Base-by-base conservation (phyloP, 2,329 filamentous ascomycete genomes). In the Paecilomyces niveus region DNA sequence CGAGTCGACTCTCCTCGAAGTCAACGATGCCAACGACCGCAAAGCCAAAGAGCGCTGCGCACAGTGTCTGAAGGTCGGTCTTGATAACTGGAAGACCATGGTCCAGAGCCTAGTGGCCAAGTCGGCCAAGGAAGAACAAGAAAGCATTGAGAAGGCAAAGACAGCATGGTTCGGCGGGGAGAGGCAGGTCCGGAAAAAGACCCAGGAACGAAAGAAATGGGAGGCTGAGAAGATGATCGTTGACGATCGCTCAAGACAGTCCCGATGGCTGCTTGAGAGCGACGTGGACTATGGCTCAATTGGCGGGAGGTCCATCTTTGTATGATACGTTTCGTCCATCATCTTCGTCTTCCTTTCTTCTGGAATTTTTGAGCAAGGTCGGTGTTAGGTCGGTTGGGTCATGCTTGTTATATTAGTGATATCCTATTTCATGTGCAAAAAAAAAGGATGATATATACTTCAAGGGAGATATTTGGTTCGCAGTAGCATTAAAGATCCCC, bases 51-150 rank as follows among this genome's bases (percentile, higher is more conserved):
- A 83, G 62, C 85, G 84, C 45, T 96, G 92, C 70, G 83, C 83
- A 33, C 83, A 93, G 64, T 97, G 93, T 68, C 81, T 96, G 5
- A 79, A 84, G 59, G 85, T 89, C 2, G 90, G 90, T 0, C 79
- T 96, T 1, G 81, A 83, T 5, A 95, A 96, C 70, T 96, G 92
- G 92, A 83, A 83, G 53, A 82, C 80, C 29, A 97, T 97, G 89
- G 86, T 94, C 21, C 78, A 79, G 10, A 81, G 81, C 58, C 79
- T 95, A 53, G 83, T 79, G n/a, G 70, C 70, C 2, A 68, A 70
- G 35, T 72, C 75, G 5, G 67, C 73, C 35, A 64, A 67, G 18
- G 72, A 75, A 7, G 74, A 74, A 55, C 59, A 65, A 18, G 70
- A 76, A 56, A 70, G 61, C 50, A 62, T 72, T 9, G 65, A 71